Evolutionary conservation across 225 moss, liverwort and hornwort genomes (phyloP).

Genomic region (Rhytidiadelphus loreus): DNA sequence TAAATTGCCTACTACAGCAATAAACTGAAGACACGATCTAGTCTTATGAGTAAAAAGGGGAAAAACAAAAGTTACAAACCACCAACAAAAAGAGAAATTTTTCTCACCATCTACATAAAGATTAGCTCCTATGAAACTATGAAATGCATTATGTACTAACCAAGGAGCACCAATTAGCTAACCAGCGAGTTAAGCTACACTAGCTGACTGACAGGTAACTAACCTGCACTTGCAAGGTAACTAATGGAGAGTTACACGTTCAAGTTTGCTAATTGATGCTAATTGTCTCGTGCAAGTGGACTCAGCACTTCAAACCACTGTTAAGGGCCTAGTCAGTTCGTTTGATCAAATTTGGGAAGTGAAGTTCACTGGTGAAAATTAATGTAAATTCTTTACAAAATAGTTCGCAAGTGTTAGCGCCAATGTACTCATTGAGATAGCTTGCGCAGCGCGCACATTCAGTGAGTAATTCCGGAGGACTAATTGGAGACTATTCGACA

Average conservation of each 20-base stretch:
- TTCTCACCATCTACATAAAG: neutral
- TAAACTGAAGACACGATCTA: neutral
- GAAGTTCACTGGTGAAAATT: neutral
- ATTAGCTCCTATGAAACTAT: neutral
- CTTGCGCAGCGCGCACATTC: neutral
- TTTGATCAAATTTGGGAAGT: neutral
- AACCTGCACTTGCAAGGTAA: neutral
- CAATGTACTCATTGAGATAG: neutral
- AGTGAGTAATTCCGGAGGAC: neutral
- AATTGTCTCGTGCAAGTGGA: neutral
- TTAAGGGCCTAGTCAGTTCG: neutral
- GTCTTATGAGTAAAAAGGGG: neutral
- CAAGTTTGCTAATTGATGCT: neutral
- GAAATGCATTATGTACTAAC: neutral
- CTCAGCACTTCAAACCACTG: neutral
- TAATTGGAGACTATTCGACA: too few species aligned
- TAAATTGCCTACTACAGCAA: neutral
- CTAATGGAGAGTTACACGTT: neutral
- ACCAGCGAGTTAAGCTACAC: neutral
- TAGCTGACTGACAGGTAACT: neutral
- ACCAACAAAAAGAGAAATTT: neutral
- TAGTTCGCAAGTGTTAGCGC: neutral
- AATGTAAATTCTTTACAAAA: neutral
- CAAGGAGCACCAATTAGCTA: neutral
- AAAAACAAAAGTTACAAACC: neutral